Conservation (phyloP, 441 rosid species). For the Daphne laureola region DNA sequence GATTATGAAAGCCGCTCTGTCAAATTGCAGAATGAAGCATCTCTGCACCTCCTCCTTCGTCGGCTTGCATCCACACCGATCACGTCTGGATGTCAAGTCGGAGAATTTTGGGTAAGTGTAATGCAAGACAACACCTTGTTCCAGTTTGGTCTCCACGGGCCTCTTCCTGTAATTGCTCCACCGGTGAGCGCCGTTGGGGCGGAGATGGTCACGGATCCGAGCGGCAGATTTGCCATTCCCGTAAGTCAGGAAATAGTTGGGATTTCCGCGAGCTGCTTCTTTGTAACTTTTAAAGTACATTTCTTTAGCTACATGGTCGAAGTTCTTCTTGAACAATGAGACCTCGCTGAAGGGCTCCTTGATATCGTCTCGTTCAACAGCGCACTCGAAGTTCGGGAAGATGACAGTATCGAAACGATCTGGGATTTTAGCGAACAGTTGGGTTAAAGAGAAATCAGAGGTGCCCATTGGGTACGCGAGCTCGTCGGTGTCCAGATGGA, state of each 20-base stretch:
- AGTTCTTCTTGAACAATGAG: conserved; percentile 88
- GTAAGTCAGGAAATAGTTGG: conserved; percentile 81
- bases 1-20: conserved; percentile 87
- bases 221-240: conserved; percentile 97
- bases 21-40: conserved; percentile 92
- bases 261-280: conserved; percentile 82
- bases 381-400: conserved; percentile 88
- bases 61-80: conserved; percentile 97
- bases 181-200: conserved; percentile 94
- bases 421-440: conserved; percentile 56
- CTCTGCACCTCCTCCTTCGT: conserved; percentile 82
- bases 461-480: conserved; percentile 74
- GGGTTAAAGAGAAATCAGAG: conserved; percentile 71
- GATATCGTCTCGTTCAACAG: conserved; percentile 76
- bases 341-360: conserved; percentile 92
- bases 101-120: conserved; percentile 80
- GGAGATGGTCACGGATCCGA: conserved; percentile 78
- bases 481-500: conserved; percentile 95
- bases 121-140: conserved; percentile 82
- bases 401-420: conserved; percentile 60
- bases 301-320: conserved; percentile 75
- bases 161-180: conserved; percentile 86
- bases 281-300: conserved; percentile 74
- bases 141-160: conserved; percentile 74
- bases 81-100: conserved; percentile 90